Base-by-base conservation (phyloP, 108 stramenopile genomes). In the Stephanodiscus minutulus region DNA sequence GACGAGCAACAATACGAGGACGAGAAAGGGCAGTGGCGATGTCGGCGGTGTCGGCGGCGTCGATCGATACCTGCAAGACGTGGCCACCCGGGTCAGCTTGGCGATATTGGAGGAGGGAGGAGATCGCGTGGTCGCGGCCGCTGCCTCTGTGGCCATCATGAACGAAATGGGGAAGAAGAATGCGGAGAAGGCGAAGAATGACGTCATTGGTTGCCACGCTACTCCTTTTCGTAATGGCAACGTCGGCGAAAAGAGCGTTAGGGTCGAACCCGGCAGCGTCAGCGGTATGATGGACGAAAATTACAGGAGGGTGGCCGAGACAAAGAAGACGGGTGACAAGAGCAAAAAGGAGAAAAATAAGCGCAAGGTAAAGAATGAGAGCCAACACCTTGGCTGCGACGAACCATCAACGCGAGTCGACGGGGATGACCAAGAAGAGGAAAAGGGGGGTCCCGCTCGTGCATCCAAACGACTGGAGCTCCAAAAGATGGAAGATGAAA, bases 41-140 rank as follows among this genome's bases (percentile, higher is more conserved):
- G n/a, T n/a, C 35, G 35, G 35, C 35, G 35, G 35, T 3, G 3
- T 3, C 35, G 39, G 39, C 10, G 39, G 8, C 10, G 39, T 41
- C 39, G 39, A 41, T 41, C 7, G 22, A 52, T 21, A 7, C 24
- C 24, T 52, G 50, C 20, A 52, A 20, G 50, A 25, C 31, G 43
- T 77, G 59, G 69, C 76, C 3, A 71, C 76, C 35, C 65, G 52
- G 52, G 55, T 61, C 20, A 56, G 63, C 5, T 57, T 70, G 35
- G 64, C 62, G 20, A 68, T 77, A 20, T 55, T 77, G 53, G 70
- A 77, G 36, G 69, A 55, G 9, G 76, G 69, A 2, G 76, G 76
- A 4, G 43, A 70, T 53, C 64, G 71, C 20, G 46, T 33, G 21
- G 70, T 77, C 13, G 76, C 76, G 3, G 39, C 69, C 0, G 76